A percentile compares a stretch with the other conserved stretches of the same genome.
These are phyloP conservation scores for Talaromyces sp. DNA, from an alignment of 2,329 filamentous ascomycete species.

Conservation along the genomic window DNA sequence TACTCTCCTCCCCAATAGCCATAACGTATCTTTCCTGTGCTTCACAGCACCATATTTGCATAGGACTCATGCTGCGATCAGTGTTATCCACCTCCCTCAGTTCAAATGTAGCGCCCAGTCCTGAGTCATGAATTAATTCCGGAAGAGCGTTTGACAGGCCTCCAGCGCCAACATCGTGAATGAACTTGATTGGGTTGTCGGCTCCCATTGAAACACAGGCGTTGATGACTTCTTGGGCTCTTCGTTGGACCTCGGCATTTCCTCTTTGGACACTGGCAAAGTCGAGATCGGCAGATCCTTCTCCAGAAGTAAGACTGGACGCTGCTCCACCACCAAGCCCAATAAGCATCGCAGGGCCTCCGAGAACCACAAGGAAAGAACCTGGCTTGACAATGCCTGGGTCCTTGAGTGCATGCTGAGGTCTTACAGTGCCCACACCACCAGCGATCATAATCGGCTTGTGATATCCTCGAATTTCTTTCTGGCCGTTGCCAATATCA, in stretches of 20 bases:
- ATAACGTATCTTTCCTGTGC: slow-evolving; percentile 95
- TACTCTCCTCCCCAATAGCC: slow-evolving; percentile 72
- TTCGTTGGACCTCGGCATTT: slow-evolving; percentile 91
- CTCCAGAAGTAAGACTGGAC: slow-evolving; percentile 81
- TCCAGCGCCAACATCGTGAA: slow-evolving; percentile 95
- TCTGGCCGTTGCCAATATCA: slow-evolving; percentile 54
- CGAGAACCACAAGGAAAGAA: slow-evolving; percentile 88
- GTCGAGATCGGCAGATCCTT: slow-evolving; percentile 86
- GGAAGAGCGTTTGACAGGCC: slow-evolving; percentile 81
- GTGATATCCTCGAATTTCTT: slow-evolving; percentile 84
- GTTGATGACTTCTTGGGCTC: slow-evolving; percentile 98
- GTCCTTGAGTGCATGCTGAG: slow-evolving; percentile 84
- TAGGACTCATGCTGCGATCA: slow-evolving; percentile 85
- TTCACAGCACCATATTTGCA: slow-evolving; percentile 98
- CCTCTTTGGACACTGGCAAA: slow-evolving; percentile 96
- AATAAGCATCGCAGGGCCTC: slow-evolving; percentile 95
- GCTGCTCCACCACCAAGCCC: slow-evolving; percentile 93
- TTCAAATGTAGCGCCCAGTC: slow-evolving; percentile 86
- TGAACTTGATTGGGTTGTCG: slow-evolving; percentile 88
- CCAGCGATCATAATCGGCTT: slow-evolving; percentile 99
- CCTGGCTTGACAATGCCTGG: slow-evolving; percentile 73
- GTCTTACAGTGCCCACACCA: slow-evolving; percentile 86
- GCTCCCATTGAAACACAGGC: slow-evolving; percentile 79
- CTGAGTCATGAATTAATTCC: slow-evolving; percentile 87
- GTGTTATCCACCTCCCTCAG: slow-evolving; percentile 89